Evolutionary conservation across 305 asterid genomes (phyloP), one percentile per base, ranked within the genome.

Genomic region (Fraxinus latifolia): DNA sequence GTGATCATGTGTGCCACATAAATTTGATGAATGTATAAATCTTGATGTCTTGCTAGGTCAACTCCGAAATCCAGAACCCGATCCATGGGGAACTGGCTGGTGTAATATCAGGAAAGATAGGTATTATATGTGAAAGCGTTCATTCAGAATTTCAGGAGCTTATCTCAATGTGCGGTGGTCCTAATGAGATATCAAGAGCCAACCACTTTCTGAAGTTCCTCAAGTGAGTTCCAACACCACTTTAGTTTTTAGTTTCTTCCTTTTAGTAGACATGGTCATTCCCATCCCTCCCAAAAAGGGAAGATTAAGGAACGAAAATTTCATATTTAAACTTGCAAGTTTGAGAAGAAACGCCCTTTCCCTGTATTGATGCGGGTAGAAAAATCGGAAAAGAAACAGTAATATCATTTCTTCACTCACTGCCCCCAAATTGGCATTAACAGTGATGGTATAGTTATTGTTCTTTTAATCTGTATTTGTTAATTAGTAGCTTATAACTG

Each of bases 121-220:
- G 98, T 83, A 91, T 95, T 71, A 79, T 95, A 71, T 94, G 98
- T 87, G 90, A 92, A 80, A 94, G 96, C 81, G 98, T 89, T 80
- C 72, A 44, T 81, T 84, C 90, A 47, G 99, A 95, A 87, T 92
- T 93, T 82, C 90, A 89, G 89, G 93, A 92, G 90, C 91, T 95
- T 82, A 84, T 95, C 81, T 84, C 91, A 84, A 93, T 93, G 94
- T 93, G 92, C 77, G 98, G 97, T 75, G 99, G 99, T 82, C 91
- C 95, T 71, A 93, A 87, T 79, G 98, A 95, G 88, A 95, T 91
- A 87, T 73, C 86, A 82, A 89, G 99, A 85, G 93, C 97, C 72
- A 83, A 85, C 80, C 90, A 86, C 87, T 58, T 94, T 85, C 84
- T 91, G 88, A 89, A 92, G 81, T 87, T 87, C 84, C 91, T 95